Conservation (phyloP, 129 eudicot genomes). For the Saussurea involucrata region DNA sequence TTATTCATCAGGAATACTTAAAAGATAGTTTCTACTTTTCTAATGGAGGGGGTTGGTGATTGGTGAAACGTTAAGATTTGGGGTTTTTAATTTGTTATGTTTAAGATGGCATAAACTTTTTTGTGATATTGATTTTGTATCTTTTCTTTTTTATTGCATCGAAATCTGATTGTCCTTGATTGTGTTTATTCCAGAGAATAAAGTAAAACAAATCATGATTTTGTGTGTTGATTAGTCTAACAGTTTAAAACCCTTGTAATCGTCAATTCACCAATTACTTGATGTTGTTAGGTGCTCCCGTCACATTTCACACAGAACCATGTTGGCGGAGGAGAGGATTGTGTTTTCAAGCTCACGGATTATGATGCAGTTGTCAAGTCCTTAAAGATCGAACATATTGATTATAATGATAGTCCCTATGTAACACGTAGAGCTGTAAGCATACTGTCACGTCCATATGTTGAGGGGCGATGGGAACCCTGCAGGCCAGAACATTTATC, state of each 20-base stretch:
- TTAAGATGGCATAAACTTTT: not conserved
- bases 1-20: too few relatives aligned
- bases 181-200: not conserved
- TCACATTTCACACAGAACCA: slow-evolving; percentile 77
- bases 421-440: slow-evolving; percentile 72
- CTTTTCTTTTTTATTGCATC: not conserved
- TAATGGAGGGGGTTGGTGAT: not conserved
- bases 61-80: not conserved
- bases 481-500: slow-evolving; percentile 85
- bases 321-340: slow-evolving; percentile 67
- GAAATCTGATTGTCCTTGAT: not conserved
- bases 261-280: slow-evolving; percentile 1
- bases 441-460: slow-evolving; percentile 53
- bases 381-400: slow-evolving; percentile 52
- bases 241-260: too few relatives aligned
- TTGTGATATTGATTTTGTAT: not conserved
- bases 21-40: too few relatives aligned
- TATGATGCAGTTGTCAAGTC: slow-evolving; percentile 65
- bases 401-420: slow-evolving; percentile 80
- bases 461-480: slow-evolving; percentile 69
- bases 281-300: slow-evolving; percentile 47
- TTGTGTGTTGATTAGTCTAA: too few relatives aligned
- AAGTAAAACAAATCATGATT: too few relatives aligned
- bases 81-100: not conserved
- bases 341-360: slow-evolving; percentile 67